A percentile compares a stretch with the other conserved stretches of the same genome.
Conservation (phyloP, 23 red algal genomes). For the Gracilaria caudata region DNA sequence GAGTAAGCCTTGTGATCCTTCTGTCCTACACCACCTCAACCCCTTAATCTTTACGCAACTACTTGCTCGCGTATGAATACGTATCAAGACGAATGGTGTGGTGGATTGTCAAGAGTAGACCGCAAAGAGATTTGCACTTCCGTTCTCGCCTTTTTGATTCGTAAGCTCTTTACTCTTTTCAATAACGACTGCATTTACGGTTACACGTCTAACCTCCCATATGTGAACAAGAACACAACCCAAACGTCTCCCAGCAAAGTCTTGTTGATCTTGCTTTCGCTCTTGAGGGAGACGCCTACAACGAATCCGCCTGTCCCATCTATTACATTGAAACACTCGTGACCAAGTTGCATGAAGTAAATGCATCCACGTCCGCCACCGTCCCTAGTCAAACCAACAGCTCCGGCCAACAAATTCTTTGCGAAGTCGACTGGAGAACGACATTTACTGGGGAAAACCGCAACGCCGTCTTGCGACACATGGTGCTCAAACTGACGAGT, state of each 20-base stretch:
- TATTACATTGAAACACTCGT: constrained; percentile 1
- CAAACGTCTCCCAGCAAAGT: background rate
- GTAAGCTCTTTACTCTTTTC: background rate
- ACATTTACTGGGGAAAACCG: background rate
- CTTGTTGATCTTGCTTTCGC: background rate
- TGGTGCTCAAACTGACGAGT: background rate
- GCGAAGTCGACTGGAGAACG: background rate
- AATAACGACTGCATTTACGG: background rate
- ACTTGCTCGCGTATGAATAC: background rate
- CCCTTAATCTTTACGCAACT: background rate
- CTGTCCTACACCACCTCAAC: background rate
- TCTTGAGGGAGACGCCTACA: background rate
- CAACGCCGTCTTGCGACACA: background rate
- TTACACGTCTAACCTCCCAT: background rate
- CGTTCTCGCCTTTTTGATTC: background rate
- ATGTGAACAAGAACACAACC: background rate
- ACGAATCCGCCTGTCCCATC: background rate
- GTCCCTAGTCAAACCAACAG: background rate
- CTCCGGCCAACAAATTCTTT: background rate
- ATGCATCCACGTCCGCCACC: background rate
- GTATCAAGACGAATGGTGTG: background rate
- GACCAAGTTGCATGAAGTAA: background rate
- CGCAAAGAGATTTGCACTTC: background rate
- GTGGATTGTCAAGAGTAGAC: background rate
- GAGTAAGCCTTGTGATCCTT: background rate